Conservation (phyloP, 2,329 filamentous ascomycete genomes). For the Venturia effusa region DNA sequence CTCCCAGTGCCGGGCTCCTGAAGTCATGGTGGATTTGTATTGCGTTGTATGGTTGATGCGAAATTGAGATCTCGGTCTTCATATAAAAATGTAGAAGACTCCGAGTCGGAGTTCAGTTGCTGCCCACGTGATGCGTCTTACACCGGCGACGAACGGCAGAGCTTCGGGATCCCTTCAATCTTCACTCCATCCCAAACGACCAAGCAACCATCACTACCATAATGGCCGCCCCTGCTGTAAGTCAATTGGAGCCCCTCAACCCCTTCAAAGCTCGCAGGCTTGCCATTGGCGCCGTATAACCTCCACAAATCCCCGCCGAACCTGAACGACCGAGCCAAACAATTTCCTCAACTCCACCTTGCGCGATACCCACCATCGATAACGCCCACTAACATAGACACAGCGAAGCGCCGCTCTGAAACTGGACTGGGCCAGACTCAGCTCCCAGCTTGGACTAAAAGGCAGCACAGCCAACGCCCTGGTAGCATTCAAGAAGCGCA, state of each 20-base stretch:
- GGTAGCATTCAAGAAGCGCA: slow-evolving; percentile 97
- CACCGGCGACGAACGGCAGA: background rate
- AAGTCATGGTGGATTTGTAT: slow-evolving; percentile 40
- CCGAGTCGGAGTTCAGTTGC: too few species aligned
- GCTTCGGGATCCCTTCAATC: background rate
- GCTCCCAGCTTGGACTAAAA: slow-evolving; percentile 87
- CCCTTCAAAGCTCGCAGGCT: slow-evolving; percentile 17
- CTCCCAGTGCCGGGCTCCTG: slow-evolving; percentile 72
- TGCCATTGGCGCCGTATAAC: slow-evolving; percentile 18
- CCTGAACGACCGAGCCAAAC: background rate
- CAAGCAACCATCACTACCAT: slow-evolving; percentile 21
- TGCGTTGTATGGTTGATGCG: background rate
- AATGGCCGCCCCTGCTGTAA: slow-evolving; percentile 32
- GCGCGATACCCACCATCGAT: slow-evolving; percentile 16
- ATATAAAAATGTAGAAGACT: background rate
- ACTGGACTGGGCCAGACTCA: slow-evolving; percentile 97
- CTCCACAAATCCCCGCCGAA: slow-evolving; percentile 7
- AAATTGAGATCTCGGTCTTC: background rate
- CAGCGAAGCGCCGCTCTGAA: slow-evolving; percentile 98
- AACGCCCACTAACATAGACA: slow-evolving; percentile 25
- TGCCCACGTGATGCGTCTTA: background rate
- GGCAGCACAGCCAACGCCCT: slow-evolving; percentile 88
- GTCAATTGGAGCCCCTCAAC: slow-evolving; percentile 18
- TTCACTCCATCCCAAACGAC: background rate
- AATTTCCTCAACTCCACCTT: slow-evolving; percentile 1